A percentile compares a stretch with the other conserved stretches of the same genome.
Conservation (phyloP, 352 stramenopile species). For the Pythium myriotylum region DNA sequence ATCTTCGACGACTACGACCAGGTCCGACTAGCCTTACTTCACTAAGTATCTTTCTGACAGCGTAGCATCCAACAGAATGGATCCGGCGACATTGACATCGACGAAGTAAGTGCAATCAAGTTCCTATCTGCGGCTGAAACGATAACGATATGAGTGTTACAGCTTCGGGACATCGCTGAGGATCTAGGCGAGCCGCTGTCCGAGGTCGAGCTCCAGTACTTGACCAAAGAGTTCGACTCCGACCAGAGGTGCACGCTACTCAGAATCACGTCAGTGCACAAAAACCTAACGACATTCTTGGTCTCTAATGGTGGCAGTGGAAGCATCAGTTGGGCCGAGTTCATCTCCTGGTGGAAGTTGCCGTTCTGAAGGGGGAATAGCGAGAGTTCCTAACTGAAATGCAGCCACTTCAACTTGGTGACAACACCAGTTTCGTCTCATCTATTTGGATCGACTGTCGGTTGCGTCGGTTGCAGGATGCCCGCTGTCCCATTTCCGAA, state of each 20-base stretch:
- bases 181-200: constrained; percentile 77
- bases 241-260: constrained; percentile 44
- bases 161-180: constrained; percentile 76
- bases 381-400: constrained; percentile 10
- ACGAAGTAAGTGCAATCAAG: constrained; percentile 51
- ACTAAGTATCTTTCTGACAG: neutral
- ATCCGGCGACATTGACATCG: constrained; percentile 68
- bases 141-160: no score
- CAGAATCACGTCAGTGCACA: no score
- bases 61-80: constrained; percentile 40
- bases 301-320: constrained; percentile 32
- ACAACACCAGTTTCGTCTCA: constrained; percentile 13
- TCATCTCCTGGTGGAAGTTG: constrained; percentile 82
- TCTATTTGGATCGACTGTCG: constrained; percentile 9
- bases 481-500: constrained; percentile 18
- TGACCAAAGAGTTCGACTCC: constrained; percentile 72
- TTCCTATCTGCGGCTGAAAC: no score
- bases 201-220: constrained; percentile 68
- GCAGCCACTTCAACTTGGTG: constrained; percentile 22
- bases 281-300: no score
- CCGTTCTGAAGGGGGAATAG: constrained; percentile 40
- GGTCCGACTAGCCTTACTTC: constrained; percentile 22
- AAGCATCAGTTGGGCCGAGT: constrained; percentile 69
- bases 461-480: constrained; percentile 8
- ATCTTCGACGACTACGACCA: constrained; percentile 82